Conservation (phyloP, 306 rosid genomes). For the Cyamopsis tetragonoloba region DNA sequence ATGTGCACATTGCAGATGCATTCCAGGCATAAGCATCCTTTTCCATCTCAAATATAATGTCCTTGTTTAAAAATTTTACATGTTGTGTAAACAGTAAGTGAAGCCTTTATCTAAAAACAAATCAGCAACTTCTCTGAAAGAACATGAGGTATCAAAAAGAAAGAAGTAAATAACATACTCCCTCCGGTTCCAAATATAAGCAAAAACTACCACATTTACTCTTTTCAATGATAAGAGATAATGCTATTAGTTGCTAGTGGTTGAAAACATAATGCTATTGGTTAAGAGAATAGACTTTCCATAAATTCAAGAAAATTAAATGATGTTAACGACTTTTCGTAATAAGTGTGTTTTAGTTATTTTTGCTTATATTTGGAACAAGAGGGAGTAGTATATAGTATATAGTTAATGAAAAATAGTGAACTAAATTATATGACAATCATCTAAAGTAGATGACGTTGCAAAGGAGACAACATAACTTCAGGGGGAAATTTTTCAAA, state of each 20-base stretch:
- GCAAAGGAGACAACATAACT: constrained; percentile 9
- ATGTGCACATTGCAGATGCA: background rate
- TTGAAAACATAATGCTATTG: too few species aligned
- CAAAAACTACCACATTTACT: too few species aligned
- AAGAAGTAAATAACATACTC: too few species aligned
- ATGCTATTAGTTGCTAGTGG: too few species aligned
- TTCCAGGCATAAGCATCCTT: background rate
- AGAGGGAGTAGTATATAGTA: background rate
- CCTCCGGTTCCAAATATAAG: too few species aligned
- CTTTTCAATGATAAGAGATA: too few species aligned
- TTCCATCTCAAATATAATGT: background rate
- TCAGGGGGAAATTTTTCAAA: background rate
- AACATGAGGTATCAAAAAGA: constrained; percentile 2
- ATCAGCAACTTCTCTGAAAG: background rate
- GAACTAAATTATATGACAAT: constrained; percentile 7
- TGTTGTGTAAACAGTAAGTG: background rate
- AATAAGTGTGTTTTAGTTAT: too few species aligned
- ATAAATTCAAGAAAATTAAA: too few species aligned
- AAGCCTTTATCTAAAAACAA: background rate
- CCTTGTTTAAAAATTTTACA: background rate
- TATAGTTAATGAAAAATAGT: background rate
- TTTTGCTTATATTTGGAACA: too few species aligned
- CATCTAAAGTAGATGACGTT: constrained; percentile 5
- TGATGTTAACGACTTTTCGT: too few species aligned
- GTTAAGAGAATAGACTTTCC: too few species aligned